Percentiles rank a stretch among this genome's conserved stretches.
Conservation (phyloP, 192 early-diverging fungal genomes). For the Coemansia sp. region DNA sequence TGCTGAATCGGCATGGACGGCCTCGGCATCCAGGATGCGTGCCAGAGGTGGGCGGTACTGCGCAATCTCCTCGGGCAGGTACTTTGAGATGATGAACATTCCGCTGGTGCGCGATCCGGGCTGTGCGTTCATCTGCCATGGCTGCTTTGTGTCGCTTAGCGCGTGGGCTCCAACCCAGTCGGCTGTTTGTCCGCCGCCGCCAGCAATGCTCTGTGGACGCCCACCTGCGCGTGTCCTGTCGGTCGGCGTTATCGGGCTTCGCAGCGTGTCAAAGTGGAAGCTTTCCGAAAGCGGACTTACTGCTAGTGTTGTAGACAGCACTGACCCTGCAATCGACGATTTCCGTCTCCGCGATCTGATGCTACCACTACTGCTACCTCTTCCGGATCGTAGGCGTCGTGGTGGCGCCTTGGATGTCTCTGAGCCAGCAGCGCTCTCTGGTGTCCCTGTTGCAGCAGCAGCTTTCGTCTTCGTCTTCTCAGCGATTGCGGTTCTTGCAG, state of each 20-base stretch:
- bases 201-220: background rate
- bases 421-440: background rate
- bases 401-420: background rate
- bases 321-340: conserved; percentile 42
- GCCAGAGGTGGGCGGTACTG: conserved; percentile 37
- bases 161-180: conserved; percentile 8
- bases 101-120: conserved; percentile 15
- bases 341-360: conserved; percentile 29
- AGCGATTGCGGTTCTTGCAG: background rate
- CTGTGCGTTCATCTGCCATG: conserved; percentile 1
- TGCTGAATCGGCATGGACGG: conserved; percentile 3
- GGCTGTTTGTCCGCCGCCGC: background rate
- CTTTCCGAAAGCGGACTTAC: conserved; percentile 8
- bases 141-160: conserved; percentile 9
- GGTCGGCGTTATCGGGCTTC: conserved; percentile 11
- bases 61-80: conserved; percentile 38
- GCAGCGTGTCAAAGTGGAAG: background rate
- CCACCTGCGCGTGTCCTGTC: background rate
- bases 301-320: conserved; percentile 29
- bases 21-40: conserved; percentile 28
- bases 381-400: background rate
- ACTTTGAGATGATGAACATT: conserved; percentile 38
- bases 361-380: conserved; percentile 9
- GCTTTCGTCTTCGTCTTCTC: background rate
- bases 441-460: background rate